Base-by-base conservation (phyloP, 257 asterid genomes). In the Lycium ferocissimum region DNA sequence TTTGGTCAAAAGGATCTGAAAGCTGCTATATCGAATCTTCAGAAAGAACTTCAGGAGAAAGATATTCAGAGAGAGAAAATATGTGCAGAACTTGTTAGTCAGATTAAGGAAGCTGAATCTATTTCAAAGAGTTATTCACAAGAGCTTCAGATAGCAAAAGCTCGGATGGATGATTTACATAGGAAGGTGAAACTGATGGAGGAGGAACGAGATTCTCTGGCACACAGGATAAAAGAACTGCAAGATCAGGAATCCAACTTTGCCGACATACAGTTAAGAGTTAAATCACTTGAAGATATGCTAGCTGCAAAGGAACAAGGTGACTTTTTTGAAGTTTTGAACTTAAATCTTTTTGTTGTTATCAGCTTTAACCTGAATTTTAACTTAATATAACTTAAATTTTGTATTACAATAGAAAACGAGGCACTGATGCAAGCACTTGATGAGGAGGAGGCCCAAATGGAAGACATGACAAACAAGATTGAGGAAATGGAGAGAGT, bases 351-450 rank as follows among this genome's bases (percentile, higher is more conserved):
- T 66, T 10, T 43, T 79, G 56, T 71, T 17, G 15, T 65, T 86
- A 61, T 81, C 71, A 49, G 37, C 38, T 83, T 66, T 65, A 26
- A n/a, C 15, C 78, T 18, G 53, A 53, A 37, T 56, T 72, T 69
- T 85, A 72, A 40, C 86, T 69, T 86, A 67, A 66, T 83, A 73
- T 72, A 85, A 59, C 40, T 73, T 40, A 45, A 45, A 40, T 49
- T 83, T 83, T 72, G 63, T 66, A 84, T 85, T 54, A 73, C 62
- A 20, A 18, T 83, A 97, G 99, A 97, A 92, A 88, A 85, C 65
- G 99, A 95, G 91, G 93, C 93, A 18, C 87, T 97, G 89, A 90
- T 92, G 93, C 98, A 93, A 89, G 99, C 99, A 73, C 97, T 97
- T 82, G 98, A 97, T 65, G 98, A 93, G 90, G 93, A 97, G 91